Conservation (phyloP, 2,329 filamentous ascomycete species). For the Drechslerella dactyloides region DNA sequence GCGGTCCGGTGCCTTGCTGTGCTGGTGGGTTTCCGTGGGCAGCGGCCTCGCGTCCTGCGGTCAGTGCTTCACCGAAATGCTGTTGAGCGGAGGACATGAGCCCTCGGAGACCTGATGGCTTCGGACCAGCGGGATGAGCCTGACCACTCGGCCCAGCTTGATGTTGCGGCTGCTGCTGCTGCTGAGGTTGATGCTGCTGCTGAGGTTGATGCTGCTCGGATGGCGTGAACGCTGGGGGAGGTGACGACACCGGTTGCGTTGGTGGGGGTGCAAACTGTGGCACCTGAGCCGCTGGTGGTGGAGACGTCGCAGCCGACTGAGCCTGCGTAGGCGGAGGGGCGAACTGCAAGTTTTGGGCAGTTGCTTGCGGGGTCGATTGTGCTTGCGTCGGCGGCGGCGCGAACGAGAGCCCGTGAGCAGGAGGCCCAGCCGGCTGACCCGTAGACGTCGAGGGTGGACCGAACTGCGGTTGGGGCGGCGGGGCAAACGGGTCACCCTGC, state of each 20-base stretch:
- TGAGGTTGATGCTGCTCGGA: neutral
- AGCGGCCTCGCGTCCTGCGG: conserved; percentile 28
- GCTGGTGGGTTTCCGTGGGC: conserved; percentile 11
- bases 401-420: conserved; percentile 17
- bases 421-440: neutral
- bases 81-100: conserved; percentile 36
- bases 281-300: conserved; percentile 1
- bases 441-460: conserved; percentile 1
- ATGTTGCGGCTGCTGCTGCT: conserved; percentile 13
- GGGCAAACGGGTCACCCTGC: neutral
- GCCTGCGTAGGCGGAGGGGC: conserved; percentile 24
- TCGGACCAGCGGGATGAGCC: conserved; percentile 14
- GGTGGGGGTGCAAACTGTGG: conserved; percentile 18
- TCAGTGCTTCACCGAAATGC: conserved; percentile 38
- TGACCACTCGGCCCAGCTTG: conserved; percentile 6
- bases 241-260: conserved; percentile 2
- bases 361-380: neutral
- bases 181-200: conserved; percentile 14
- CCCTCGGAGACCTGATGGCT: conserved; percentile 30
- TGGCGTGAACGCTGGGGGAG: too few species aligned
- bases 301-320: conserved; percentile 11
- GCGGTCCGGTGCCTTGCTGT: neutral
- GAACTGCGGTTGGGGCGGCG: conserved; percentile 3
- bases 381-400: conserved; percentile 16
- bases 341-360: conserved; percentile 8